Evolutionary conservation across 805 yeast species (phyloP), one percentile per base, ranked within the genome.

Genomic region (Yarrowia phangngaensis): DNA sequence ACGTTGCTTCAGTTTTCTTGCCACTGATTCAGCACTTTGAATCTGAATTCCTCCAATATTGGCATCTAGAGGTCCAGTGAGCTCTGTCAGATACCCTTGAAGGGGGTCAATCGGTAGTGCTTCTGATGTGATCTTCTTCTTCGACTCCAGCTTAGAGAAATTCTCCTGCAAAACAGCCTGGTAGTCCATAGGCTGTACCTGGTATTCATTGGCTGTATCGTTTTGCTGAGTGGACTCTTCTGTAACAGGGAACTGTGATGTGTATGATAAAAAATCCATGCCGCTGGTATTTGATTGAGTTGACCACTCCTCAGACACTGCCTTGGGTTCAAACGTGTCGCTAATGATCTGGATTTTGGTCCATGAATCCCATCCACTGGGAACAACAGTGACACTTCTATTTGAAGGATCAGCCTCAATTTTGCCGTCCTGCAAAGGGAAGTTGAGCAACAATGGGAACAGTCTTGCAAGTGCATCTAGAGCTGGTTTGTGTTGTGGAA

Each of bases 361-460:
- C 51, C 54, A 45, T 9, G 65, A 59, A 47, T 64, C 68, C 68
- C 68, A 64, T 13, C 68, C 68, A 4, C 63, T 50, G 8, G 68
- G 68, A 7, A 61, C 52, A 5, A 58, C 59, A 17, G 56, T 51
- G 4, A 58, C 56, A 1, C 20, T 46, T n/a, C 48, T 45, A 20
- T 32, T 28, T 23, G 31, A 31, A 5, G 35, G 57, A 27, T 19
- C 52, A 31, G 47, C 52, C 47, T 28, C 35, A 5, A 41, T 15
- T 26, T 41, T 51, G 24, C 17, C 57, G 48, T 28, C 58, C 7
- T 38, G 32, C 2, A 38, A 24, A 13, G 45, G 45, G 15, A 38
- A 38, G 33, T 40, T 56, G 35, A 11, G 51, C 46, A n/a, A 30
- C 27, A 32, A 23, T 16, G 24, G 48, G 27, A 19, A 45, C 36